Percentiles rank a stretch among this genome's conserved stretches.
Conservation (phyloP, 345 rosid genomes). For the Eucalyptus curtisii region DNA sequence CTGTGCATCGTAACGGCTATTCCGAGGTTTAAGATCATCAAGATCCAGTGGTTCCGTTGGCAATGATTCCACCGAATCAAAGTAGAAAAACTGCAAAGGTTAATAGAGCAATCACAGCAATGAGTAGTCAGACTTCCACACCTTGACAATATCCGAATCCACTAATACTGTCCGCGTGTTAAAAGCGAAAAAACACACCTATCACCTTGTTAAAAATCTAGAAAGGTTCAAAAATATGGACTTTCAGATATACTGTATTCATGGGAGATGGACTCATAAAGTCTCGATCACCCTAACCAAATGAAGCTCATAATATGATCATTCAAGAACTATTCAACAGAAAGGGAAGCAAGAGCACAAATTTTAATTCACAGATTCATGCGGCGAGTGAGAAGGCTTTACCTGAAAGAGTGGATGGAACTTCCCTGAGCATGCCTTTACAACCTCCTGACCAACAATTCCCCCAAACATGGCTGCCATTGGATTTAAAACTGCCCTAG, state of each 20-base stretch:
- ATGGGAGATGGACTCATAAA: background rate
- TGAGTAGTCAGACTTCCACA: background rate
- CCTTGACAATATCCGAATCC: background rate
- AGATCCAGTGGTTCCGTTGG: conserved; percentile 63
- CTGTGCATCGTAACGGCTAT: conserved; percentile 94
- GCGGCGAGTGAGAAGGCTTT: background rate
- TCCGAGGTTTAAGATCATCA: conserved; percentile 52
- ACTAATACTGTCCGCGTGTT: background rate
- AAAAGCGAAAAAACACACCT: background rate
- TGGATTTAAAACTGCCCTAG: conserved; percentile 93
- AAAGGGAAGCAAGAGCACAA: background rate
- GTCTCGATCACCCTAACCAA: background rate
- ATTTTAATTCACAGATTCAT: background rate
- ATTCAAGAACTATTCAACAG: background rate
- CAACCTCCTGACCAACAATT: conserved; percentile 95
- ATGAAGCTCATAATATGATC: background rate
- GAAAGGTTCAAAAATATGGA: background rate
- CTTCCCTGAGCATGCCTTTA: conserved; percentile 98
- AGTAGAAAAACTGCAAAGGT: conserved; percentile 77
- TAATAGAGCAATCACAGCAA: background rate
- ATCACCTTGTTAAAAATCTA: background rate
- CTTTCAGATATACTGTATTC: background rate
- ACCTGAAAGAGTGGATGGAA: conserved; percentile 98
- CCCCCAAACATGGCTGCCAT: conserved; percentile 99
- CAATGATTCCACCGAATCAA: conserved; percentile 91